Conservation (phyloP, 768 basidiomycete genomes). For the Suillus lakei region DNA sequence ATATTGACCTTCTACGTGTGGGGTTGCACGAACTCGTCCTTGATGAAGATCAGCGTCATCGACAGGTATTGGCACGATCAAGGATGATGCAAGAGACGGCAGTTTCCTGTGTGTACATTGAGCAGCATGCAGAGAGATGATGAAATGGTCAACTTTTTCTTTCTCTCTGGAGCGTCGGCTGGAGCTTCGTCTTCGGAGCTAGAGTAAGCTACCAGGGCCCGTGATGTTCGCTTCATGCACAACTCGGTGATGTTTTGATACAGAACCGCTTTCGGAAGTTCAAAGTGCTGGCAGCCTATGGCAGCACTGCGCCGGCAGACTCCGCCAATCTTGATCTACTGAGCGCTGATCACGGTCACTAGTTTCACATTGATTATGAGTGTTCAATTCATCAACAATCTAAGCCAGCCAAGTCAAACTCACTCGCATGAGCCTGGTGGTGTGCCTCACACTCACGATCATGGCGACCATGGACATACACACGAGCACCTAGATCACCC, state of each 20-base stretch:
- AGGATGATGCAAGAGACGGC: slow-evolving; percentile 56
- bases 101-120: slow-evolving; percentile 53
- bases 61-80: slow-evolving; percentile 53
- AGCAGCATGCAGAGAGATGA: slow-evolving; percentile 9
- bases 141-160: slow-evolving; percentile 44
- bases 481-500: slow-evolving; percentile 93
- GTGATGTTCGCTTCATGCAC: slow-evolving; percentile 29
- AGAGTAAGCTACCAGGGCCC: slow-evolving; percentile 51
- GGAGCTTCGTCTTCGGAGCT: slow-evolving; percentile 49
- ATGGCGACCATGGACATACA: slow-evolving; percentile 90
- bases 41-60: slow-evolving; percentile 85
- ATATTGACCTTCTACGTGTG: slow-evolving; percentile 89
- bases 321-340: not conserved
- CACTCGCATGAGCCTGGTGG: slow-evolving; percentile 59
- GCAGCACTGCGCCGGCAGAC: not conserved
- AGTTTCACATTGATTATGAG: slow-evolving; percentile 45
- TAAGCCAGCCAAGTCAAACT: slow-evolving; percentile 41
- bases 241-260: not conserved
- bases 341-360: not conserved
- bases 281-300: no score
- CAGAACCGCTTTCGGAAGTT: not conserved
- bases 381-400: slow-evolving; percentile 78
- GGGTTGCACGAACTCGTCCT: slow-evolving; percentile 74
- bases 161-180: slow-evolving; percentile 28
- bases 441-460: slow-evolving; percentile 52